Base-by-base conservation (phyloP, 495 filamentous ascomycete species). In the Annulohypoxylon bovei region DNA sequence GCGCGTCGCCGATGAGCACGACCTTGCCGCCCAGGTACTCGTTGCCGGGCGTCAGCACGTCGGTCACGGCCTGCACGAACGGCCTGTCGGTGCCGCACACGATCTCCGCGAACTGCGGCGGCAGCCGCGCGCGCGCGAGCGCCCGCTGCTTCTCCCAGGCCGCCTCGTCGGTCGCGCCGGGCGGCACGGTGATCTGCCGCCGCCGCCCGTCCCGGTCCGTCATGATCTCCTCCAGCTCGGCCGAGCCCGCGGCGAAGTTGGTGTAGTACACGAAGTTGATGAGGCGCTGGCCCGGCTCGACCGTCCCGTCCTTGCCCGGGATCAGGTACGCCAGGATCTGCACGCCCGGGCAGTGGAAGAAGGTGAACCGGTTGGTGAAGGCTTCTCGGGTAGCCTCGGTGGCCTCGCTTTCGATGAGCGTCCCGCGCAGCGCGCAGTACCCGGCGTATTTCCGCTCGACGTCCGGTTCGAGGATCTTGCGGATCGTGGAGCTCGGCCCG, bases 251-350 rank as follows among this genome's bases (percentile, higher is more conserved):
- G 6, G 81, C 76, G 65, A 84, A 87, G 61, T 88, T 88, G 57
- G 77, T 78, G 70, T 88, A 89, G 76, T 85, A 89, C 49, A 88
- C 87, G 63, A 82, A 86, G 68, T 88, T 89, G 42, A 87, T 78
- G 6, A 85, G 79, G 1, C 85, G 80, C 12, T 83, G 57, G 11
- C 82, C 85, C 0, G 77, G 76, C 40, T 83, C 76, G 7, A 85
- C 77, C 4, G 79, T 79, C 6, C 85, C 84, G 52, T 85, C 75
- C 14, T 77, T 62, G 1, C 85, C 86, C 0, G 86, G 84, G 44
- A 89, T 88, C 12, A 84, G 77, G 66, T 89, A 88, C 14, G 81
- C 81, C 9, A 83, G 76, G 62, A 83, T 82, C 63, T 85, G 80
- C 11, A 81, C 71, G n/a, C 79, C 78, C 8, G 73, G 71, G 16